Evolutionary conservation across 306 rosid species (phyloP).

Genomic region (Cotoneaster glaucophyllus): DNA sequence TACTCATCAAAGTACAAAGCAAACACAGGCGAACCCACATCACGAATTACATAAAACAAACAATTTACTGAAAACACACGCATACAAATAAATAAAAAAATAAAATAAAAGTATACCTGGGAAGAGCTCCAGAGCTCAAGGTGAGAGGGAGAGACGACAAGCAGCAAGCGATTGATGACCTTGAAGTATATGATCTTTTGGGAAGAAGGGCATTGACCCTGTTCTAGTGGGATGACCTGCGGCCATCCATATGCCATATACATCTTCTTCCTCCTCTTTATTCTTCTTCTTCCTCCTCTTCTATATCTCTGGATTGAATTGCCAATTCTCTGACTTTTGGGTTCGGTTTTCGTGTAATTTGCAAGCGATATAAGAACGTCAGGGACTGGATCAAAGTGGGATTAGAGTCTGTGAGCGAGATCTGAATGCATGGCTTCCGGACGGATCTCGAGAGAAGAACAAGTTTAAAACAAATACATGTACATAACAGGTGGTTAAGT

Average conservation of each 20-base stretch:
- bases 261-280: constrained; percentile 36
- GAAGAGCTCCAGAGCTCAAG: constrained; percentile 88
- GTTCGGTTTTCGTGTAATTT: constrained; percentile 11
- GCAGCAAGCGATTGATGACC: constrained; percentile 60
- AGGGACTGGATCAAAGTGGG: constrained; percentile 2
- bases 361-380: constrained; percentile 36
- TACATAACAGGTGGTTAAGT: too few species aligned
- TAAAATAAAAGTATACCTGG: constrained; percentile 42
- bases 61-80: background rate
- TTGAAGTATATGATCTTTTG: constrained; percentile 70
- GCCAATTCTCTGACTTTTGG: constrained; percentile 16
- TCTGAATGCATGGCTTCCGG: constrained; percentile 33
- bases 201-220: constrained; percentile 56
- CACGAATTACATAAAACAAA: background rate
- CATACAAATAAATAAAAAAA: background rate
- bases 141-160: constrained; percentile 77
- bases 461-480: too few species aligned
- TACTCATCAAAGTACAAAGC: background rate
- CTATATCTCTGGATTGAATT: background rate
- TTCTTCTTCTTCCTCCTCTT: constrained; percentile 1
- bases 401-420: constrained; percentile 19
- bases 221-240: constrained; percentile 84
- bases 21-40: background rate
- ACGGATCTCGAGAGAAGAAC: constrained; percentile 12
- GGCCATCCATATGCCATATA: constrained; percentile 99